These are phyloP conservation scores for Chloris gayana DNA, from an alignment of 176 grass and related monocot genomes.

Conservation along the genomic window DNA sequence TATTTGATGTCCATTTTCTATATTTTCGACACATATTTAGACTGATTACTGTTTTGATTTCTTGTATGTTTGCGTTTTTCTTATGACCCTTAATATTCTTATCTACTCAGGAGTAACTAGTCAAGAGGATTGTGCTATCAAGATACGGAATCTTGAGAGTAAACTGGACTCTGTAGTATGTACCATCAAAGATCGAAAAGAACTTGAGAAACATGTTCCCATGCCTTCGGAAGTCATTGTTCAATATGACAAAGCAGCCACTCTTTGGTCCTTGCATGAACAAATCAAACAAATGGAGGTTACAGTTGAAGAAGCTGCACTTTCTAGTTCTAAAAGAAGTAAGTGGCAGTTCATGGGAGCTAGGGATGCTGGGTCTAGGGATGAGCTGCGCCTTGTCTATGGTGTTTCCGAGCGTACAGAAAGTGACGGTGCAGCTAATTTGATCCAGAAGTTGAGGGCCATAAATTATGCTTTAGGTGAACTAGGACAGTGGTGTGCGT, in stretches of 20 bases:
- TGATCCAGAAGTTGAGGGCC: slow-evolving; percentile 95
- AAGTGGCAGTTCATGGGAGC: slow-evolving; percentile 99
- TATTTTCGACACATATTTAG: slow-evolving; percentile 9
- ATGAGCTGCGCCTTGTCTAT: slow-evolving; percentile 96
- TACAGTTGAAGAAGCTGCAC: slow-evolving; percentile 81
- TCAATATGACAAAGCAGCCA: slow-evolving; percentile 95
- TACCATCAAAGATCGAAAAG: slow-evolving; percentile 92
- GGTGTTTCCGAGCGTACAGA: slow-evolving; percentile 99
- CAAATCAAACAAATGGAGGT: slow-evolving; percentile 93
- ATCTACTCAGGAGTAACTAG: slow-evolving; percentile 81
- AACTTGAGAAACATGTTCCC: slow-evolving; percentile 98
- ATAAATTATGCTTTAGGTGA: slow-evolving; percentile 98
- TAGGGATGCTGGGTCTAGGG: slow-evolving; percentile 92
- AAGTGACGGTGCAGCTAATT: slow-evolving; percentile 99
- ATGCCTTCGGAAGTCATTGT: slow-evolving; percentile 85
- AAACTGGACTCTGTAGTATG: slow-evolving; percentile 94
- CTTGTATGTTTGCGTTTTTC: slow-evolving; percentile 23
- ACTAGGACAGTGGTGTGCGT: slow-evolving; percentile 99
- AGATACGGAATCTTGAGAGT: slow-evolving; percentile 97
- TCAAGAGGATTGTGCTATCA: slow-evolving; percentile 99
- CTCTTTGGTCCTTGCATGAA: slow-evolving; percentile 83
- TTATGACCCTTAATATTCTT: slow-evolving; percentile 32
- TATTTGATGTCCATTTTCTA: slow-evolving; percentile 18
- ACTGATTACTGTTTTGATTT: slow-evolving; percentile 31
- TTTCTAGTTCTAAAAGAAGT: slow-evolving; percentile 84